A percentile compares a stretch with the other conserved stretches of the same genome.
These are phyloP conservation scores for Exophiala viscosa DNA, from an alignment of 2,329 filamentous ascomycete genomes.

Conservation along the genomic window DNA sequence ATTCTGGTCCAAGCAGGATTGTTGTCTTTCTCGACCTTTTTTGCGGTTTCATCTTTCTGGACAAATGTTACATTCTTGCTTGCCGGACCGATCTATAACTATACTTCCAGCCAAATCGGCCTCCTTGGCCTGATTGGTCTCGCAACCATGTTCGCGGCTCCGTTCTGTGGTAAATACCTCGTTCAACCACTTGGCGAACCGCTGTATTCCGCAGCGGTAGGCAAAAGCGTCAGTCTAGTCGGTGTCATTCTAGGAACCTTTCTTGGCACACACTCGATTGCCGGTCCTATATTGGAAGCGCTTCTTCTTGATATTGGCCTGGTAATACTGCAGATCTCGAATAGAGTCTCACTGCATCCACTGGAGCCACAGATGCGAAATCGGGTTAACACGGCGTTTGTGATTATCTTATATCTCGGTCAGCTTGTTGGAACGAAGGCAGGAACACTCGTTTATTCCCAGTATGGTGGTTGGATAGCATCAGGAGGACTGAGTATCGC, in stretches of 20 bases:
- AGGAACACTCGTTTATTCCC: constrained; percentile 53
- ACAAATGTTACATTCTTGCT: constrained; percentile 76
- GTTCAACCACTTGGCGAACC: constrained; percentile 47
- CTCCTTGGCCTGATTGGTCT: constrained; percentile 75
- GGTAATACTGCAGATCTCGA: constrained; percentile 70
- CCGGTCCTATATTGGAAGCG: constrained; percentile 68
- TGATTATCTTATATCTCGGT: constrained; percentile 69
- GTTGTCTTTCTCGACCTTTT: constrained; percentile 58
- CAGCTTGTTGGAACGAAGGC: constrained; percentile 66
- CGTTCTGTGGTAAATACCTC: constrained; percentile 60
- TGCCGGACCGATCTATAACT: constrained; percentile 64
- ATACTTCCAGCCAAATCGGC: constrained; percentile 64
- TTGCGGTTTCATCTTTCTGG: constrained; percentile 65
- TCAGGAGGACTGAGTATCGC: constrained; percentile 55
- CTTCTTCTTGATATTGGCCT: constrained; percentile 66
- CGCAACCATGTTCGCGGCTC: constrained; percentile 61
- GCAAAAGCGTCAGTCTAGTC: constrained; percentile 54
- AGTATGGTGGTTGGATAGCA: constrained; percentile 51
- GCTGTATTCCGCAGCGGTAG: constrained; percentile 62
- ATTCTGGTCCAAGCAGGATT: constrained; percentile 66
- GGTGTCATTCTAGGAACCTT: constrained; percentile 67
- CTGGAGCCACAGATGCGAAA: constrained; percentile 70
- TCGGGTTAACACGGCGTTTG: constrained; percentile 74
- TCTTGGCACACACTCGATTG: constrained; percentile 60
- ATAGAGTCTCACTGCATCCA: constrained; percentile 64